Evolutionary conservation across 2,329 filamentous ascomycete species (phyloP), one percentile per base, ranked within the genome.

Genomic region (Colletotrichum euphorbiae): DNA sequence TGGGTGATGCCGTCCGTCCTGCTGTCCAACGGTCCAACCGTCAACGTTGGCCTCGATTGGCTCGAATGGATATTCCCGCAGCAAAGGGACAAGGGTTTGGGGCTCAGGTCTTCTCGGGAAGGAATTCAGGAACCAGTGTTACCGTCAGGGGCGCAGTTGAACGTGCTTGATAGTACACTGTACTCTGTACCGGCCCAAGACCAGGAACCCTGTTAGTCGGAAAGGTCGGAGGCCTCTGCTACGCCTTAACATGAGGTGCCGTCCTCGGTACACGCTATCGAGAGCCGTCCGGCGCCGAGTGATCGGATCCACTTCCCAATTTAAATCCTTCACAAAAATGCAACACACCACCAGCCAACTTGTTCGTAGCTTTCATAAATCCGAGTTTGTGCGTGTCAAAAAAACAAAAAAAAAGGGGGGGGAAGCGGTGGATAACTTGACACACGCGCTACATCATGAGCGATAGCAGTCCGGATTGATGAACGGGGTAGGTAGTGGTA

Each of bases 111-210:
- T 43, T 59, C 61, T 46, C 36, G 24, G 33, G 36, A 19, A 36
- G 55, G 61, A 50, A 68, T 58, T 24, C 65, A 60, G 65, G 65
- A 69, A 69, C 67, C 56, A 67, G 56, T 61, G 45, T 52, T 48
- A 67, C 45, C 62, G 63, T 67, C 62, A 67, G 67, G 56, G 67
- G 67, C 67, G 62, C 56, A 69, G 67, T 67, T 46, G 50, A 52
- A 45, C 48, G 56, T 33, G 62, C 43, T 11, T 13, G 36, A 33
- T 50, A 8, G 67, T 61, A 61, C 24, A 7, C 19, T 13, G 28
- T 61, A 61, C 24, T 6, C 19, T 13, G 28, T 69, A 69, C 55
- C 17, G 17, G 28, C 12, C 4, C 2, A 31, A 6, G 8, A 17
- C 19, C 6, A 4, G 6, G 3, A 42, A 21, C 12, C 15, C 13